These are phyloP conservation scores for Ganoderma leucocontextum DNA, from an alignment of 1,284 basidiomycete species.

Conservation along the genomic window DNA sequence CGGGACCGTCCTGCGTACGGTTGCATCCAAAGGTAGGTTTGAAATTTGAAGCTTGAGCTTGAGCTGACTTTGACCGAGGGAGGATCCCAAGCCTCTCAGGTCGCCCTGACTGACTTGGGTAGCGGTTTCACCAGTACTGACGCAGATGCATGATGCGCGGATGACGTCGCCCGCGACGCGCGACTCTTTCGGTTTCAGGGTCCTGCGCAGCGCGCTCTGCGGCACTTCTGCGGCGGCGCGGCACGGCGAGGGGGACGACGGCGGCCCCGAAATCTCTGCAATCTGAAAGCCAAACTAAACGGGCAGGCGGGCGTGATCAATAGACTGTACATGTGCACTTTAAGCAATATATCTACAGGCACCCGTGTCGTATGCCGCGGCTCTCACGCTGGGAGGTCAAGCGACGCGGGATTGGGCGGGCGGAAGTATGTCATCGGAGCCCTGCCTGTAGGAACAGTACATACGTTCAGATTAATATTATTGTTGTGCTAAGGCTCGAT, in stretches of 20 bases:
- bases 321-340: too few relatives aligned
- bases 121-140: not conserved
- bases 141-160: not conserved
- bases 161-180: not conserved
- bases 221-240: not conserved
- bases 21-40: too few relatives aligned
- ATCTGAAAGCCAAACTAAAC: conserved; percentile 3
- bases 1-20: too few relatives aligned
- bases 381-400: not conserved
- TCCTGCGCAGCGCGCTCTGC: not conserved
- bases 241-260: too few relatives aligned
- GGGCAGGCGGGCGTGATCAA: not conserved
- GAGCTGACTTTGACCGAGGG: not conserved
- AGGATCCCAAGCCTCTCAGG: not conserved
- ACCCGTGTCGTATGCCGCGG: not conserved
- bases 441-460: not conserved
- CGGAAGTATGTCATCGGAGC: not conserved
- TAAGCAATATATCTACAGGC: not conserved
- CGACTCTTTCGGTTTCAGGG: not conserved
- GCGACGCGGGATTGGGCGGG: not conserved
- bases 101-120: not conserved
- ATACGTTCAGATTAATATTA: not conserved
- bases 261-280: not conserved
- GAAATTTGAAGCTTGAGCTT: too few relatives aligned
- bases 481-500: not conserved